Evolutionary conservation across 805 yeast genomes (phyloP).

Genomic region (Lipomyces chichibuensis): DNA sequence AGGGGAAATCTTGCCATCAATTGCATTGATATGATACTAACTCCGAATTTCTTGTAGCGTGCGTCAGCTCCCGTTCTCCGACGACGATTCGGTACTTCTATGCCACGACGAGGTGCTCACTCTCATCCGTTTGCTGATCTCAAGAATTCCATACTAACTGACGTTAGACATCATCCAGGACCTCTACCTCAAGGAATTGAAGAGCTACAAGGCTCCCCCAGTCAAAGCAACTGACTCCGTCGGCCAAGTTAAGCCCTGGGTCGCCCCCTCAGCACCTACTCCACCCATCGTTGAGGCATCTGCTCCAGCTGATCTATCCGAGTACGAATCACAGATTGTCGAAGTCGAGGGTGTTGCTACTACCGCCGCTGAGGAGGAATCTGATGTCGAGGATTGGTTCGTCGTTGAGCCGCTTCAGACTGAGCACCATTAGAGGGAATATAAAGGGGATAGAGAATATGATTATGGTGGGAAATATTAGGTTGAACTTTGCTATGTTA

Average conservation of each 20-base stretch:
- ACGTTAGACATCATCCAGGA: slow-evolving; percentile 69
- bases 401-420: slow-evolving; percentile 48
- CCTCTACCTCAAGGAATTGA: slow-evolving; percentile 82
- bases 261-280: slow-evolving; percentile 75
- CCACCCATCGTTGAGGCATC: slow-evolving; percentile 65
- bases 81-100: slow-evolving; percentile 30
- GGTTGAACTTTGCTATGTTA: background rate
- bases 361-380: slow-evolving; percentile 46
- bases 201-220: slow-evolving; percentile 84
- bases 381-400: slow-evolving; percentile 48
- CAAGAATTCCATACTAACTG: background rate
- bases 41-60: slow-evolving; percentile 17
- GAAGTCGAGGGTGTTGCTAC: slow-evolving; percentile 67
- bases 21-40: background rate
- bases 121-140: background rate
- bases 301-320: slow-evolving; percentile 66
- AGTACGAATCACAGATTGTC: slow-evolving; percentile 62
- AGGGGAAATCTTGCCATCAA: background rate
- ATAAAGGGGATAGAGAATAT: background rate
- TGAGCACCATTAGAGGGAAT: slow-evolving; percentile 41
- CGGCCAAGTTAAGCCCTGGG: slow-evolving; percentile 80
- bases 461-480: background rate
- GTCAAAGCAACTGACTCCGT: slow-evolving; percentile 73
- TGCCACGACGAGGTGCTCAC: slow-evolving; percentile 31
- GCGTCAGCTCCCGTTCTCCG: slow-evolving; percentile 25